Evolutionary conservation across 345 rosid species (phyloP).

Genomic region (Murraya koenigii): DNA sequence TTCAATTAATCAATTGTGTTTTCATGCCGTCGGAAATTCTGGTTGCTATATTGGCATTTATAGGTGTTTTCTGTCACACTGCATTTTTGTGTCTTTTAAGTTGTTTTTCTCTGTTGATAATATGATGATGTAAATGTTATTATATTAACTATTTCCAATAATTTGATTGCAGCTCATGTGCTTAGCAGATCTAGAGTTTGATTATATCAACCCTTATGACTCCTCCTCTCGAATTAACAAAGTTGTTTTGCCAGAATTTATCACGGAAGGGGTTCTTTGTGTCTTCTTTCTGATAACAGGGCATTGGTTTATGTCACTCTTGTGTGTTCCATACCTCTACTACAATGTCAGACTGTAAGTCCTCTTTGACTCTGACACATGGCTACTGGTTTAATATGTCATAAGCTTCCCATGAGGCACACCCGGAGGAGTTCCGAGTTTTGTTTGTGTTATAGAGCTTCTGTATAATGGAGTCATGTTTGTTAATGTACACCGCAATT

Average conservation of each 20-base stretch:
- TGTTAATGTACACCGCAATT: background rate
- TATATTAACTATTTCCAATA: constrained; percentile 5
- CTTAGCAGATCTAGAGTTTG: constrained; percentile 75
- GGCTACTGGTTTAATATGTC: background rate
- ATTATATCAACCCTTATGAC: constrained; percentile 75
- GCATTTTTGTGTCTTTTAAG: background rate
- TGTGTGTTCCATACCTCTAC: constrained; percentile 58
- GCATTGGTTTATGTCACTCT: constrained; percentile 64
- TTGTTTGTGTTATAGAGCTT: background rate
- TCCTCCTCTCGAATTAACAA: constrained; percentile 63
- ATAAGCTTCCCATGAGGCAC: background rate
- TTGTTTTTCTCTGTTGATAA: background rate
- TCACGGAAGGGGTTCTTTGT: constrained; percentile 51
- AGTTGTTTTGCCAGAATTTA: constrained; percentile 55
- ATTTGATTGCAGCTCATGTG: constrained; percentile 62
- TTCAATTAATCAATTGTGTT: background rate
- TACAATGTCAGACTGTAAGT: constrained; percentile 64
- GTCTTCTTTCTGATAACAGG: constrained; percentile 54
- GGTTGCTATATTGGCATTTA: background rate
- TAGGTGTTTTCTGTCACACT: background rate
- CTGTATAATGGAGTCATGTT: background rate
- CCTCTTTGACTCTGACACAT: background rate
- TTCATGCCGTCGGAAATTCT: background rate
- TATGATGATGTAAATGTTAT: background rate
- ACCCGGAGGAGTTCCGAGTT: background rate